Evolutionary conservation across 148 eudicot genomes (phyloP).

Genomic region (Spergularia marina): DNA sequence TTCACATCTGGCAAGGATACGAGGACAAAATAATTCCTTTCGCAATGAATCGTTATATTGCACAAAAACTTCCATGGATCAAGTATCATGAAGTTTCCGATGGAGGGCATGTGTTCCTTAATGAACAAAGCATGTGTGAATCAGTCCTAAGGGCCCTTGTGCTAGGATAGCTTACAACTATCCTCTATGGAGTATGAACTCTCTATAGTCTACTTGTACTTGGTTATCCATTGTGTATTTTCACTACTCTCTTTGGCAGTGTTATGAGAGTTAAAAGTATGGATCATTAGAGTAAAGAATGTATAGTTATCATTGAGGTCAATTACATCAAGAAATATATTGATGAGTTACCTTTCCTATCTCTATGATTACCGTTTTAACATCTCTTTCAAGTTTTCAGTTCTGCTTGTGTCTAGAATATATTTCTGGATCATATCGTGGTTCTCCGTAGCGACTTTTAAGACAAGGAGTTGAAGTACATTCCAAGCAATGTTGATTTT

Average conservation of each 20-base stretch:
- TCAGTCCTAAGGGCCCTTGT: conserved; percentile 51
- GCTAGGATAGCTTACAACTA: conserved; percentile 15
- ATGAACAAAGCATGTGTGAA: conserved; percentile 35
- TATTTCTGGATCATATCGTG: background rate
- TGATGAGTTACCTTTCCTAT: background rate
- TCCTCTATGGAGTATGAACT: background rate
- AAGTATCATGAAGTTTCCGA: conserved; percentile 43
- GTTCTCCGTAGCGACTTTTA: background rate
- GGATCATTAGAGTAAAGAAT: conserved; percentile 1
- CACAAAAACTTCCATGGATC: conserved; percentile 39
- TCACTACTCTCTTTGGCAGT: conserved; percentile 5
- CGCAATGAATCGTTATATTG: conserved; percentile 31
- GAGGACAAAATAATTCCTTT: conserved; percentile 65
- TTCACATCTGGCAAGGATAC: conserved; percentile 83
- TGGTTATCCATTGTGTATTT: background rate
- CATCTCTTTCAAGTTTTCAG: background rate
- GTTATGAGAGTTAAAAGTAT: background rate
- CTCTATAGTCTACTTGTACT: background rate
- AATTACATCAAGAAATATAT: background rate
- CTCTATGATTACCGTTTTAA: background rate
- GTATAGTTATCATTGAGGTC: conserved; percentile 7
- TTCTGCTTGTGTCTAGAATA: background rate
- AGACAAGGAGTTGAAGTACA: background rate
- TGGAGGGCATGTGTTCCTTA: conserved; percentile 33
- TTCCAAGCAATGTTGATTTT: background rate